A percentile compares a stretch with the other conserved stretches of the same genome.
Evolutionary conservation across 805 yeast genomes (phyloP).

Genomic region (Ogataea pilisensis): DNA sequence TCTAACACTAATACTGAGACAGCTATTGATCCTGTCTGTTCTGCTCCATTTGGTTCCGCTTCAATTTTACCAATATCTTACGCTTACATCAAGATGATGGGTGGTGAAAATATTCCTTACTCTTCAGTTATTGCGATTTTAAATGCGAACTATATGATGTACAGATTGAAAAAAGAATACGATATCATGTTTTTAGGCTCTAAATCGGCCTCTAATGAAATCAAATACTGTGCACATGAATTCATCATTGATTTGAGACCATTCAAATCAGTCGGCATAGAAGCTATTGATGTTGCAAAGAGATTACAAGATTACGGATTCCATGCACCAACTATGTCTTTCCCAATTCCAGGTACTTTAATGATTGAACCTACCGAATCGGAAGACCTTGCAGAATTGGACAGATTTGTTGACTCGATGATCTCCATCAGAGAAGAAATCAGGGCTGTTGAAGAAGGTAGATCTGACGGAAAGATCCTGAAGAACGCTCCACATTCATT

Average conservation of each 20-base stretch:
- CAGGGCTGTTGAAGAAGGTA: slow-evolving; percentile 61
- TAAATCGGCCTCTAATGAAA: slow-evolving; percentile 22
- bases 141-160: slow-evolving; percentile 95
- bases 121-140: slow-evolving; percentile 89
- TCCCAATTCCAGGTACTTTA: slow-evolving; percentile 96
- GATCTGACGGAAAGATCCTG: slow-evolving; percentile 62
- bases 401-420: slow-evolving; percentile 85
- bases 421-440: slow-evolving; percentile 81
- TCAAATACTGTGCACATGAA: slow-evolving; percentile 91
- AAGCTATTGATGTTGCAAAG: slow-evolving; percentile 95
- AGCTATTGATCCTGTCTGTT: slow-evolving; percentile 72
- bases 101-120: slow-evolving; percentile 75
- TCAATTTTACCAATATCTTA: slow-evolving; percentile 89
- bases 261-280: slow-evolving; percentile 74
- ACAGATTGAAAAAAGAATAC: slow-evolving; percentile 64
- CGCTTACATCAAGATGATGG: slow-evolving; percentile 93
- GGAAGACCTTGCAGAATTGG: slow-evolving; percentile 82
- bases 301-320: slow-evolving; percentile 97
- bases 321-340: slow-evolving; percentile 98
- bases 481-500: slow-evolving; percentile 92
- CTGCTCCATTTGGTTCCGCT: slow-evolving; percentile 97
- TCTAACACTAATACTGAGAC: slow-evolving; percentile 34
- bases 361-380: slow-evolving; percentile 99
- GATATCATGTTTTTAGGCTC: slow-evolving; percentile 69
- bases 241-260: slow-evolving; percentile 89